Percentiles rank a stretch among this genome's conserved stretches.
phyloP scores from a whole-genome alignment of 441 rosid genomes.

The Omphalea diandra region DNA sequence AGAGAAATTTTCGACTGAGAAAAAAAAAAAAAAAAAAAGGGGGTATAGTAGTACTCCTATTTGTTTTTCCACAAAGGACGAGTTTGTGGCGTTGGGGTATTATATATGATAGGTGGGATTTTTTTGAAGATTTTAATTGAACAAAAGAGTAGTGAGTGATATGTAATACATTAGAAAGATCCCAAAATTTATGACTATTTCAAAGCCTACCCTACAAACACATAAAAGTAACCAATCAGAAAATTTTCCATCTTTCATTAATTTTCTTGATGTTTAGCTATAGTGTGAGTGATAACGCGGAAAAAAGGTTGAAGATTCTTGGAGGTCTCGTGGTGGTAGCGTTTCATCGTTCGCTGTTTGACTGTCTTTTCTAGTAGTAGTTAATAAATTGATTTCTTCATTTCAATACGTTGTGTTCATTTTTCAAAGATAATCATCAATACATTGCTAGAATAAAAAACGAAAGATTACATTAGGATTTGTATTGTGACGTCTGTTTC shows the following conservation, averaged over 20 bases:
- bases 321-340: no score
- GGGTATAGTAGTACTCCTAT: no score
- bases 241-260: not conserved
- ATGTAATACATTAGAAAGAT: no score
- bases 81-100: not conserved
- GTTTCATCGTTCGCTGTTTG: not conserved
- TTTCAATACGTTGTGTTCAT: not conserved
- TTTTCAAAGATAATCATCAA: not conserved
- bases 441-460: not conserved
- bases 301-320: conserved; percentile 26
- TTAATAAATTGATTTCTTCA: not conserved
- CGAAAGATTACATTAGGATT: not conserved
- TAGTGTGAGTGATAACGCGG: conserved; percentile 15
- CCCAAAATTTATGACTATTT: conserved; percentile 33
- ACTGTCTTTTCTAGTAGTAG: not conserved
- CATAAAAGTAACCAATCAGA: not conserved
- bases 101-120: not conserved
- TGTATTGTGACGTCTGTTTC: conserved; percentile 10
- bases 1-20: not conserved
- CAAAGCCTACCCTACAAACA: conserved; percentile 24
- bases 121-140: no score
- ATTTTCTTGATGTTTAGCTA: not conserved
- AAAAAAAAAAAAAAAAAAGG: no score
- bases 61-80: not conserved
- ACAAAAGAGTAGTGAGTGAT: not conserved